Base-by-base conservation (phyloP, 1,139 yeast genomes). In the Saccharomyces hybrid region DNA sequence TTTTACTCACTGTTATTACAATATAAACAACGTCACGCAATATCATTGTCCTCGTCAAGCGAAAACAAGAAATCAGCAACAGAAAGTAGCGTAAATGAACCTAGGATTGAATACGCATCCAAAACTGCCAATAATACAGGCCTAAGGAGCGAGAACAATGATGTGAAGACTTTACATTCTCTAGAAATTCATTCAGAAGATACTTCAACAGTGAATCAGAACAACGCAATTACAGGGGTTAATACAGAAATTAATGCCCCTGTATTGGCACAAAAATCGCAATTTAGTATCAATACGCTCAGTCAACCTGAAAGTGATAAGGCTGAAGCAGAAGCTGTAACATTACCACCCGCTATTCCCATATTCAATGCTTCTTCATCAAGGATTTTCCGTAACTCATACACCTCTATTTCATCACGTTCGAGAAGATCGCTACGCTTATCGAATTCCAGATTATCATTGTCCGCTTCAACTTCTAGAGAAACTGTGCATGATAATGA, bases 1-100 rank as follows among this genome's bases (percentile, higher is more conserved):
- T 93, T 93, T 63, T 95, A 93, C 71, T 86, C 89, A 58, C 74
- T 95, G 56, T 75, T 93, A 58, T 76, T 86, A 76, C 84, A 88
- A 64, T 93, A 93, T 70, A 80, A 97, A 61, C 87, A 86, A 63
- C 95, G 62, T 50, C 65, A 66, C 53, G 30, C 64, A 20, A 50
- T 49, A 30, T 52, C 55, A 31, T 26, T 54, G 23, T 47, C 50
- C 8, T 26, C 20, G 25, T 9, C n/a, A 9, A 38, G 55, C 47
- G 59, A 58, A 51, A 56, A 62, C 13, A 57, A 56, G 44, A 59
- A 62, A 28, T 32, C 55, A 1, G 23, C 42, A 9, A 47, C 56
- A 11, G 57, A 59, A 49, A 53, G 51, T 27, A 6, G 44, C 42
- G 23, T 8, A 27, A 16, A 25, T 16, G 20, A 47, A 49, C 28